Percentiles rank a stretch among this genome's conserved stretches.
Conservation (phyloP, 768 basidiomycete species). For the Polyporus arcularius region DNA sequence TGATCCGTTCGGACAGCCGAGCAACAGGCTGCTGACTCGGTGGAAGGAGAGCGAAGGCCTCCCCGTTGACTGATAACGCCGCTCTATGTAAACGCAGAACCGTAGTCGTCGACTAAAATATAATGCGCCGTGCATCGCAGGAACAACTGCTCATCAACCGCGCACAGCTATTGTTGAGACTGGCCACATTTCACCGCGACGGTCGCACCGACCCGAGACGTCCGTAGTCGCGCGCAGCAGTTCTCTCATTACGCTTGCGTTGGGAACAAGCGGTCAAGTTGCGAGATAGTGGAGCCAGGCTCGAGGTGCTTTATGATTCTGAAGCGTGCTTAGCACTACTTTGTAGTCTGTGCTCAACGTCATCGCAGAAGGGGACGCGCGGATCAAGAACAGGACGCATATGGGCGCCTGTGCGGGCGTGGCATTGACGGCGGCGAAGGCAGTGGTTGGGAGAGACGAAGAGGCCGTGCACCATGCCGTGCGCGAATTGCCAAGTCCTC, state of each 20-base stretch:
- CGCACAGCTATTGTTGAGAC: too few relatives aligned
- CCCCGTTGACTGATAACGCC: constrained; percentile 18
- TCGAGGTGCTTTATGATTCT: too few relatives aligned
- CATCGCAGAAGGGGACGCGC: neutral
- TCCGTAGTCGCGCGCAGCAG: neutral
- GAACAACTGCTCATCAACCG: too few relatives aligned
- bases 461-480: neutral
- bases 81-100: neutral
- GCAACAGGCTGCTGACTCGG: constrained; percentile 37
- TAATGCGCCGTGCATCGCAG: too few relatives aligned
- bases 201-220: too few relatives aligned
- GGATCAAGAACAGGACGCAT: neutral
- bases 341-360: too few relatives aligned
- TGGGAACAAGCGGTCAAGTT: neutral
- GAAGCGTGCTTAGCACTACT: too few relatives aligned
- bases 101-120: too few relatives aligned
- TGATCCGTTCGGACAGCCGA: constrained; percentile 43
- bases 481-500: neutral
- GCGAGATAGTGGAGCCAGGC: neutral
- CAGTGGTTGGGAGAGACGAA: neutral
- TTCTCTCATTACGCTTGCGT: neutral
- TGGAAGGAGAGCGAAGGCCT: constrained; percentile 42
- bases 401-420: constrained; percentile 5
- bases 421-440: neutral
- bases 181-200: too few relatives aligned